Evolutionary conservation across 2,329 filamentous ascomycete genomes (phyloP).

Genomic region (Graphiopsis chlorocephala): DNA sequence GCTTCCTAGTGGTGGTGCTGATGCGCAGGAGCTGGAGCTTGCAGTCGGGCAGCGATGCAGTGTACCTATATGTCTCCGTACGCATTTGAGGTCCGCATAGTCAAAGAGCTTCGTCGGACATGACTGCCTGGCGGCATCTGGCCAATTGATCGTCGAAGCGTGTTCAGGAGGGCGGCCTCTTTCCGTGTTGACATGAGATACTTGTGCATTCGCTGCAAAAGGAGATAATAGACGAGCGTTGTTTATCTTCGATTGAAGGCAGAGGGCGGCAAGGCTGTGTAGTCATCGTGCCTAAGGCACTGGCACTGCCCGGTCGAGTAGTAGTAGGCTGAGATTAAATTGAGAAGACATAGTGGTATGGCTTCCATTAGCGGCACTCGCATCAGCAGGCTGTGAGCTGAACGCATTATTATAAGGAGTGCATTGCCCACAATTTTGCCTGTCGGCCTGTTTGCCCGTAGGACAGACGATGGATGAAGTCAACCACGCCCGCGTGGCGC

Average conservation of each 20-base stretch:
- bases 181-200: background rate
- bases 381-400: background rate
- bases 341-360: background rate
- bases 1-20: background rate
- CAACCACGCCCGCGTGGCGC: background rate
- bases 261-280: background rate
- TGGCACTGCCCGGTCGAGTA: background rate
- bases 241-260: background rate
- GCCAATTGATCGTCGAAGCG: background rate
- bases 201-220: background rate
- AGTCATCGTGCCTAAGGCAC: background rate
- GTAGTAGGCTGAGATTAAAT: background rate
- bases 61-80: background rate
- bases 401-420: background rate
- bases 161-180: background rate
- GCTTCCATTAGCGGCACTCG: background rate
- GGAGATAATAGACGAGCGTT: background rate
- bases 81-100: background rate
- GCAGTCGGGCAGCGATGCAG: background rate
- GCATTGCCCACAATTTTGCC: background rate
- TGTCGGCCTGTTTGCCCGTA: background rate
- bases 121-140: background rate
- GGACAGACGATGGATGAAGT: background rate
- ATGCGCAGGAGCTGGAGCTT: background rate
- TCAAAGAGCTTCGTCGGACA: background rate